A percentile compares a stretch with the other conserved stretches of the same genome.
phyloP scores from a whole-genome alignment of 2,329 filamentous ascomycete genomes.

The Talaromyces rugulosus region DNA sequence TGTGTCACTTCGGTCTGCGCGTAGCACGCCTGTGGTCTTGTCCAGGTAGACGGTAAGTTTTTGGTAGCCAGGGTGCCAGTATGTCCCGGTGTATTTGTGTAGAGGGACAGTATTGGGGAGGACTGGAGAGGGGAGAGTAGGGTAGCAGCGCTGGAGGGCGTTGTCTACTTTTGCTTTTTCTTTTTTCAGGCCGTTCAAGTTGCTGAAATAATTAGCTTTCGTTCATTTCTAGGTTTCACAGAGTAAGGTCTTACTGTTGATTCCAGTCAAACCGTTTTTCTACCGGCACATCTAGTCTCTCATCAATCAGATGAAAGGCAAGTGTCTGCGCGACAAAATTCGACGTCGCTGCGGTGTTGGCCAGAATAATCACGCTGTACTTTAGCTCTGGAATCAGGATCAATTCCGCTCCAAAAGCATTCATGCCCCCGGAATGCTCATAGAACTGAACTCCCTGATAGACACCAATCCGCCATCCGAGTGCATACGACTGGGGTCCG shows the following conservation, averaged over 20 bases:
- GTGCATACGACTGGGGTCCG: conserved; percentile 9
- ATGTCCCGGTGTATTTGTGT: conserved; percentile 10
- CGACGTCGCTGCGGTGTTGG: conserved; percentile 42
- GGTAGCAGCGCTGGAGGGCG: conserved; percentile 6
- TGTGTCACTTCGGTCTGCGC: conserved; percentile 7
- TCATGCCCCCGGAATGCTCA: conserved; percentile 38
- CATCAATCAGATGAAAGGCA: conserved; percentile 9
- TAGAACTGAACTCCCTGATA: conserved; percentile 34
- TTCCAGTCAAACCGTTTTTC: conserved; percentile 13
- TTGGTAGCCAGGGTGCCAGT: conserved; percentile 10
- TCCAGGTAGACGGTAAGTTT: conserved; percentile 6
- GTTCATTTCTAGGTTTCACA: neutral
- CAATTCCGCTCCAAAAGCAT: conserved; percentile 42
- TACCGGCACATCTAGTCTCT: conserved; percentile 5
- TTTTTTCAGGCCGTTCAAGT: neutral
- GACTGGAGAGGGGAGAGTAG: conserved; percentile 8
- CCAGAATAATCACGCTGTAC: conserved; percentile 42
- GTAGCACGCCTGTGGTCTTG: neutral
- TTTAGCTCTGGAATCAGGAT: conserved; percentile 43
- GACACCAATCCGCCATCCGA: conserved; percentile 18
- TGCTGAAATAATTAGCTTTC: neutral
- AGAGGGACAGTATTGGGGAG: conserved; percentile 8
- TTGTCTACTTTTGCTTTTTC: conserved; percentile 1
- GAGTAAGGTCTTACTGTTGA: neutral
- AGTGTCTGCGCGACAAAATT: conserved; percentile 20